Conservation (phyloP, 345 rosid genomes). For the Citrus australasica region DNA sequence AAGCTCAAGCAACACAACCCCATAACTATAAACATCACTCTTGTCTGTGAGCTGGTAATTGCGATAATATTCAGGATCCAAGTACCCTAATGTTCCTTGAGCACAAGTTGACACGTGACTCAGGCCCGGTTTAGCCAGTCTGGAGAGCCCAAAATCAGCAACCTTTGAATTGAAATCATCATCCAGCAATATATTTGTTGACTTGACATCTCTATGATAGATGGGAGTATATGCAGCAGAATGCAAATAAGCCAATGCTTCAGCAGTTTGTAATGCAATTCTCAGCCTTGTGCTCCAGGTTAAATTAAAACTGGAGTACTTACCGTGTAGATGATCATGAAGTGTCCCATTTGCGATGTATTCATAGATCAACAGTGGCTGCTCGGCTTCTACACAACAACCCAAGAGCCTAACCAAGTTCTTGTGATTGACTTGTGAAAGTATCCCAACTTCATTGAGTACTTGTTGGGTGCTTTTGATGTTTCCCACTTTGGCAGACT, state of each 20-base stretch:
- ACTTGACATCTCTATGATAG: constrained; percentile 61
- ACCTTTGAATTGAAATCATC: constrained; percentile 46
- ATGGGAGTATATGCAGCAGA: constrained; percentile 52
- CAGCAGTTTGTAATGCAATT: constrained; percentile 51
- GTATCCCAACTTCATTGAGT: constrained; percentile 63
- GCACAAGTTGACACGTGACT: constrained; percentile 71
- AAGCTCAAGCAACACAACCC: constrained; percentile 56
- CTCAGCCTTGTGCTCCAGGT: constrained; percentile 51
- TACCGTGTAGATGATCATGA: constrained; percentile 47
- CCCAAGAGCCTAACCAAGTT: constrained; percentile 57
- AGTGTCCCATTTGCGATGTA: constrained; percentile 58
- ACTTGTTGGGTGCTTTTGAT: constrained; percentile 61
- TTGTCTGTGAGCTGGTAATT: constrained; percentile 56
- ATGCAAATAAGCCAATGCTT: constrained; percentile 59
- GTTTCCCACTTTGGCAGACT: constrained; percentile 63
- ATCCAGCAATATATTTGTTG: constrained; percentile 55
- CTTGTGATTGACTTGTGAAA: constrained; percentile 66
- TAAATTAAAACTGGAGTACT: constrained; percentile 22
- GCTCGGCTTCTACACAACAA: constrained; percentile 54
- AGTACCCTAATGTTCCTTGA: constrained; percentile 61
- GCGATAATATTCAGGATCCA: constrained; percentile 61
- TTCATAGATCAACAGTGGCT: constrained; percentile 59
- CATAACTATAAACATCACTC: constrained; percentile 62
- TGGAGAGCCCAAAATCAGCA: constrained; percentile 56
- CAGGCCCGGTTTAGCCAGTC: constrained; percentile 51